These are phyloP conservation scores for Ceratobasidium sp. DNA, from an alignment of 1,284 basidiomycete genomes.

Conservation along the genomic window DNA sequence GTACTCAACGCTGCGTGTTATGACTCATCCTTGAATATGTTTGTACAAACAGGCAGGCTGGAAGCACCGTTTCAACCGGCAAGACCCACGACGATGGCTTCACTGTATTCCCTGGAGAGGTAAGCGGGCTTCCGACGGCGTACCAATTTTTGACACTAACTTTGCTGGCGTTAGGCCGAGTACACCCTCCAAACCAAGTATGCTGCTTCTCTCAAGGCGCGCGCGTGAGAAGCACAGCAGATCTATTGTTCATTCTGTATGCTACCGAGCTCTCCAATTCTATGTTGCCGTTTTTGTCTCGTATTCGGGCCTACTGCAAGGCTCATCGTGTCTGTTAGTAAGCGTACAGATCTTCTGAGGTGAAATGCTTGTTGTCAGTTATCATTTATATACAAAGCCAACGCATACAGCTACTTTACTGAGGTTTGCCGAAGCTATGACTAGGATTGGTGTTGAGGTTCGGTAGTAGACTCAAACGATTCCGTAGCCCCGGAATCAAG, in stretches of 20 bases:
- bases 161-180: background rate
- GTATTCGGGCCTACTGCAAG: no score
- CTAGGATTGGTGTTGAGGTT: no score
- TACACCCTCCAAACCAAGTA: constrained; percentile 31
- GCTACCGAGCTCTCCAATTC: no score
- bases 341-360: no score
- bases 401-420: no score
- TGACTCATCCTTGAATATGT: background rate
- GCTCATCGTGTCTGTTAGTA: no score
- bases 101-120: constrained; percentile 51
- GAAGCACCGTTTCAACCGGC: constrained; percentile 47
- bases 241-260: background rate
- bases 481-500: no score
- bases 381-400: no score
- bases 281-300: no score
- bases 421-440: no score
- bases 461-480: no score
- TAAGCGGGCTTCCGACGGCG: constrained; percentile 17
- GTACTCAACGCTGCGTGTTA: background rate
- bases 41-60: constrained; percentile 56
- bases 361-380: no score
- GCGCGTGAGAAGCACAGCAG: background rate
- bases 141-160: background rate
- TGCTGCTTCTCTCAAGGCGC: constrained; percentile 25
- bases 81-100: constrained; percentile 58